Evolutionary conservation across 2,329 filamentous ascomycete genomes (phyloP), one percentile per base, ranked within the genome.

Genomic region (Diaporthe ilicicola): DNA sequence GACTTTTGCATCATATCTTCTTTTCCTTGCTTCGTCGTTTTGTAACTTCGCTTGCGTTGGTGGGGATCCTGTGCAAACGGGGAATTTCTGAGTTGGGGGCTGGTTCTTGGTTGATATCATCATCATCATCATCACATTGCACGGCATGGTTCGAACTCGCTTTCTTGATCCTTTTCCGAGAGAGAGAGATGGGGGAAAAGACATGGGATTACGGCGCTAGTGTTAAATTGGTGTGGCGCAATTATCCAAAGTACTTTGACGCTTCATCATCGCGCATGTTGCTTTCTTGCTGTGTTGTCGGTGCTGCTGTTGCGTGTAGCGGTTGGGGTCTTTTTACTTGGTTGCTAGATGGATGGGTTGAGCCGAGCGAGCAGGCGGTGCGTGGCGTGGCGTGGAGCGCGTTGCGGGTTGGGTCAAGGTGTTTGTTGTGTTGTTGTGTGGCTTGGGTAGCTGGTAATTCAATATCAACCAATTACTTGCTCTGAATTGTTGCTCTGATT

Each of bases 131-230:
- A 48, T 50, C 29, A 48, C 59, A 64, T 64, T 37, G 32, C 44
- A 64, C n/a, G 34, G 59, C 44, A 64, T 64, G 42, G 59, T 62
- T 50, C n/a, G 59, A 27, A 7, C 24, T 27, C 24, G 24, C 34
- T 55, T 55, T 48, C n/a, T 46, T 27, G 34, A 19, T n/a, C 29
- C 24, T 24, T 8, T 39, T 34, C 29, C 42, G 34, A 39, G 44
- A 67, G 15, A 29, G 27, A 29, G 10, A 32, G 17, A 48, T n/a
- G 1, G 10, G 15, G 54, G 53, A 50, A 39, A 59, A 37, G 54
- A 48, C 53, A 59, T 48, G 32, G 65, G 65, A 42, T 17, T 29
- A 62, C 22, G 65, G 65, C 65, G 65, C 65, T 68, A 68, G 65
- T 68, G 32, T 68, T 50, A 59, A 67, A 67, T n/a, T n/a, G 65